Base-by-base conservation (phyloP, 805 yeast species). In the Lachancea thermotolerans region DNA sequence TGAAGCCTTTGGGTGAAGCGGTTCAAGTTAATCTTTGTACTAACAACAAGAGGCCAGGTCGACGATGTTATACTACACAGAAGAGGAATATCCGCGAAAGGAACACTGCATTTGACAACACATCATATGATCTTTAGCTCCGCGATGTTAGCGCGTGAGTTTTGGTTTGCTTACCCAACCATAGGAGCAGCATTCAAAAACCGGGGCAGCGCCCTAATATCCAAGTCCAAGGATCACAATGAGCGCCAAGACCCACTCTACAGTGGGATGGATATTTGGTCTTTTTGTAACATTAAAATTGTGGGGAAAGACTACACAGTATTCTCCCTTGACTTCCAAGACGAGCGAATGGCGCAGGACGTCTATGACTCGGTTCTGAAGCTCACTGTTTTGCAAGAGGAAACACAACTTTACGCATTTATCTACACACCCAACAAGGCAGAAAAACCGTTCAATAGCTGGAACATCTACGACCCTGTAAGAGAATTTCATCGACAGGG, bases 91-190 rank as follows among this genome's bases (percentile, higher is more conserved):
- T 65, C 73, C 8, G 60, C 69, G n/a, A 60, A 61, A 10, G 93
- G 91, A 1, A 71, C 81, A 2, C 59, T 85, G 27, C 90, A 82
- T 58, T 64, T 85, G 37, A 82, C 90, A 2, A 77, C 86, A 5
- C 90, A 85, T 59, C 93, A 85, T 65, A 62, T 85, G 54, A 84
- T 85, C 31, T 85, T 84, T 60, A 72, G 78, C 0, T 66, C 70
- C 29, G 49, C 47, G 3, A 51, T 49, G 52, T 60, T 53, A 18
- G 54, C 54, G 8, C 69, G 79, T 46, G 98, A 93, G 62, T 77
- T 87, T 28, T 93, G 98, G 99, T 74, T 88, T 28, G 84, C 95
- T 48, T 91, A 88, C 63, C 96, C 97, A 1, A 77, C 89, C 50
- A 80, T 90, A 29, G 82, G 78, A 39, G 71, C 71, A 39, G 78